These are phyloP conservation scores for Aethionema arabicum DNA, from an alignment of 345 rosid species.

Conservation along the genomic window DNA sequence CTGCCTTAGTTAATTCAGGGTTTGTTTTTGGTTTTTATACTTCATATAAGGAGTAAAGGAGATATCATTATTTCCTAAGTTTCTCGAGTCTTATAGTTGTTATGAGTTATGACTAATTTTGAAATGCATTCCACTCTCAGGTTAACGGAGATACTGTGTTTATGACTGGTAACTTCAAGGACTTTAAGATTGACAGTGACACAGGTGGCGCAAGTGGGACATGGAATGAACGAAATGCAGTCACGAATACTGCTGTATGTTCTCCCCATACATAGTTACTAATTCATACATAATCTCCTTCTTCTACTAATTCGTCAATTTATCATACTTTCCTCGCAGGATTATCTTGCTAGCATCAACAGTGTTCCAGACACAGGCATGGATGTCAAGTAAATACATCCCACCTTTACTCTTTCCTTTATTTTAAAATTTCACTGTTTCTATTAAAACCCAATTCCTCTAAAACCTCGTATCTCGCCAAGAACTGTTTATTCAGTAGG, in stretches of 20 bases:
- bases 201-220: conserved; percentile 53
- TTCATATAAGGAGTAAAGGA: neutral
- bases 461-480: neutral
- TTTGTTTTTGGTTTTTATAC: neutral
- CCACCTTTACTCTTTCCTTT: conserved; percentile 7
- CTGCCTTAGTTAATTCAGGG: neutral
- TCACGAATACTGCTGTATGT: conserved; percentile 84
- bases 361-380: conserved; percentile 56
- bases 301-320: conserved; percentile 21
- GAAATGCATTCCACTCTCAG: conserved; percentile 43
- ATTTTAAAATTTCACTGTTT: neutral
- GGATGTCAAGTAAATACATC: conserved; percentile 59
- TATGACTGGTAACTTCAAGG: conserved; percentile 85
- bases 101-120: conserved; percentile 19
- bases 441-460: neutral
- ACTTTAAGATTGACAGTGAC: conserved; percentile 73
- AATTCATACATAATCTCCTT: neutral
- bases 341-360: conserved; percentile 81
- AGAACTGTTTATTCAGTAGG: no score
- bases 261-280: conserved; percentile 11
- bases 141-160: conserved; percentile 93
- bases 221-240: conserved; percentile 84
- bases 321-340: conserved; percentile 44
- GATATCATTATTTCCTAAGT: neutral
- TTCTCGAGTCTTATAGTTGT: neutral